Conservation (phyloP, 2,329 filamentous ascomycete species). For the Thielaviopsis ethacetica region DNA sequence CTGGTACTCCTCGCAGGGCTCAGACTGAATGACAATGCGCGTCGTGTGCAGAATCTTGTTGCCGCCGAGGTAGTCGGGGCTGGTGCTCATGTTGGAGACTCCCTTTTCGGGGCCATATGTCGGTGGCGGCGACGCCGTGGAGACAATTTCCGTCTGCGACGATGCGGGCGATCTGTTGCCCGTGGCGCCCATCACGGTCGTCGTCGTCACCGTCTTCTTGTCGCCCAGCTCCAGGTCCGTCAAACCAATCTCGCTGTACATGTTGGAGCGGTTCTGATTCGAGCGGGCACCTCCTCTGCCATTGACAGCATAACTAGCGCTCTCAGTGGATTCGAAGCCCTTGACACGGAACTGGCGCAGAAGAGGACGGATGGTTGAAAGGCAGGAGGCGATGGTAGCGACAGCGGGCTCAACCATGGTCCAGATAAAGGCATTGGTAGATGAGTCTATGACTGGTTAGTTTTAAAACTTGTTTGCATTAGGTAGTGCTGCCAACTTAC, state of each 20-base stretch:
- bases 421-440: slow-evolving; percentile 38
- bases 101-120: not conserved
- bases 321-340: slow-evolving; percentile 24
- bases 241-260: slow-evolving; percentile 5
- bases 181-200: slow-evolving; percentile 7
- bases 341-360: slow-evolving; percentile 30
- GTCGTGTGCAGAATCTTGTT: slow-evolving; percentile 7
- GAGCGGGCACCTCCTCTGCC: slow-evolving; percentile 15
- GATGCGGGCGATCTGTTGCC: slow-evolving; percentile 6
- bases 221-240: slow-evolving; percentile 8
- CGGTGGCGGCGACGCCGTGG: not conserved
- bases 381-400: slow-evolving; percentile 35
- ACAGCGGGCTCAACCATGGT: slow-evolving; percentile 40
- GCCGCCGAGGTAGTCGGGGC: not conserved
- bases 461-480: not conserved
- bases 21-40: slow-evolving; percentile 6
- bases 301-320: slow-evolving; percentile 1
- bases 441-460: slow-evolving; percentile 20
- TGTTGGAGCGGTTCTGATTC: slow-evolving; percentile 16
- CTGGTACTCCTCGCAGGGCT: not conserved
- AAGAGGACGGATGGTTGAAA: slow-evolving; percentile 38
- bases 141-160: slow-evolving; percentile 6
- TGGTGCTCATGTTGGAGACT: not conserved
- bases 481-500: slow-evolving; percentile 20
- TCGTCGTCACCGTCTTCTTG: slow-evolving; percentile 5